These are phyloP conservation scores for Dipteronia sinensis DNA, from an alignment of 345 rosid species.

Conservation along the genomic window DNA sequence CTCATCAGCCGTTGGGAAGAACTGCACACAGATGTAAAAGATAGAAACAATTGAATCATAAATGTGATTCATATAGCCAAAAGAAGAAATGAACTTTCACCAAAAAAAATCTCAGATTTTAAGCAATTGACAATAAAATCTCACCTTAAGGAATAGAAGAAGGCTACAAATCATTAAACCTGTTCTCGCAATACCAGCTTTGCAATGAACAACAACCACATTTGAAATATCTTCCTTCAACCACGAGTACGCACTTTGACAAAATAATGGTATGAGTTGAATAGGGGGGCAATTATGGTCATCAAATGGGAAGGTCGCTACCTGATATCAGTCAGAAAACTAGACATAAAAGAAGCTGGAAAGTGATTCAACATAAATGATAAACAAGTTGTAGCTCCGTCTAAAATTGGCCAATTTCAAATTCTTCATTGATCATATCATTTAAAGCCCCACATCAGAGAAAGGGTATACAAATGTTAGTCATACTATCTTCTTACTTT, in stretches of 20 bases:
- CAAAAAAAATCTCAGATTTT: neutral
- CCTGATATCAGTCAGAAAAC: slow-evolving; percentile 46
- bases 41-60: slow-evolving; percentile 22
- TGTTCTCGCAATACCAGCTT: slow-evolving; percentile 96
- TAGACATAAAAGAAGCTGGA: slow-evolving; percentile 29
- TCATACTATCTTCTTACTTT: neutral
- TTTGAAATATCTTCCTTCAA: slow-evolving; percentile 92
- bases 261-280: slow-evolving; percentile 81
- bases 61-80: neutral
- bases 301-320: slow-evolving; percentile 93
- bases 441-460: neutral
- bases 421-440: neutral
- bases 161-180: slow-evolving; percentile 96
- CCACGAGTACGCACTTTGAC: slow-evolving; percentile 96
- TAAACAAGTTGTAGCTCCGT: neutral
- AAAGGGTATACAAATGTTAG: neutral
- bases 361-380: neutral
- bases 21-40: slow-evolving; percentile 44
- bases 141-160: slow-evolving; percentile 83
- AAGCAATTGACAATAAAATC: slow-evolving; percentile 1
- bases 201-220: slow-evolving; percentile 96
- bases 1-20: slow-evolving; percentile 89
- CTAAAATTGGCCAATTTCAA: neutral
- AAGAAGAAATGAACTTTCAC: slow-evolving; percentile 13
- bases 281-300: slow-evolving; percentile 96